Base-by-base conservation (phyloP, 2,329 filamentous ascomycete genomes). In the Exophiala viscosa region DNA sequence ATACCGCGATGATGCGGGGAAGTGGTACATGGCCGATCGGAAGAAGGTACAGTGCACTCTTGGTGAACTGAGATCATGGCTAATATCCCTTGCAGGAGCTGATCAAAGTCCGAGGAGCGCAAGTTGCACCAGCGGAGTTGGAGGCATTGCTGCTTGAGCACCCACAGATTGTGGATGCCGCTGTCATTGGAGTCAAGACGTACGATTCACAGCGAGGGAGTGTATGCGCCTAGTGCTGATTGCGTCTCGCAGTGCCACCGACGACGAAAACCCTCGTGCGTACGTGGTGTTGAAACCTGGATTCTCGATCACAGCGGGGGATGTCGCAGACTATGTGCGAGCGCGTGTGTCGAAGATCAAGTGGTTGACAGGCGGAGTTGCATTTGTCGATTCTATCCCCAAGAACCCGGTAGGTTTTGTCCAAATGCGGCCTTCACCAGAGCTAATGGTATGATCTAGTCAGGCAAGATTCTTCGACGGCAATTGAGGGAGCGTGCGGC, bases 11-110 rank as follows among this genome's bases (percentile, higher is more conserved):
- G 68, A 75, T 38, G 78, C 85, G 57, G 92, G 92, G 36, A 87
- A 95, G 68, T 73, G 96, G 62, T 82, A 80, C 63, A 86, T 97
- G 68, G 91, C 97, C 66, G 92, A 97, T 71, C 89, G 92, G 62
- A 90, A 96, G 82, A 97, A 97, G 85, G 55, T 56, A 34, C 34
- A 52, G 5, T n/a, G 59, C 78, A 82, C 33, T 72, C 81, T 31
- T 5, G 77, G 80, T 55, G 69, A 2, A 4, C 14, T n/a, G 36
- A 7, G 13, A 32, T 17, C 3, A 10, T 18, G 28, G 28, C 20
- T 32, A 15, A 48, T 4, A 35, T 14, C 20, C 11, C 3, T 31
- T 34, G 18, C 35, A 60, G 71, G 72, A 67, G 45, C 62, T 69
- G 36, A 71, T 70, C 64, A 79, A 84, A 67, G 82, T 76, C 64